Evolutionary conservation across 306 rosid species (phyloP).

Genomic region (Sicyos baderoa): DNA sequence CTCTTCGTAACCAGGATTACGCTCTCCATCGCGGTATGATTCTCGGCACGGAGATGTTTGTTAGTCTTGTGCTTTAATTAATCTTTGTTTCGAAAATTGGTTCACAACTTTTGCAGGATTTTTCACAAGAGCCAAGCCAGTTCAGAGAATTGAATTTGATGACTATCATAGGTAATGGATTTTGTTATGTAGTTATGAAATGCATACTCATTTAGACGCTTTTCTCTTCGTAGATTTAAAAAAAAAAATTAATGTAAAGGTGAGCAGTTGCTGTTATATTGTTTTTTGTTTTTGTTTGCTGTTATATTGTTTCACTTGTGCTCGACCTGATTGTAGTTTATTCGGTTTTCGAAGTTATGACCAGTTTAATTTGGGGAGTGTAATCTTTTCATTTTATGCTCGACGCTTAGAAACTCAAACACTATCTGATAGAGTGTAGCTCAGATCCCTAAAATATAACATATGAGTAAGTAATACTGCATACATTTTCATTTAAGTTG

Average conservation of each 20-base stretch:
- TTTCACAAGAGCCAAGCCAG: constrained; percentile 71
- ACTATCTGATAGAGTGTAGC: background rate
- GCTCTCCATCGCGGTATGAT: constrained; percentile 42
- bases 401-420: background rate
- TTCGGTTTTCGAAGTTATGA: background rate
- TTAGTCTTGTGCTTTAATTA: background rate
- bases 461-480: background rate
- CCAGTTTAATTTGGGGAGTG: background rate
- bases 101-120: constrained; percentile 34
- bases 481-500: background rate
- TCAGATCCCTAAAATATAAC: background rate
- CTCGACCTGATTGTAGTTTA: background rate
- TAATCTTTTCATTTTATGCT: background rate
- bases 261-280: background rate
- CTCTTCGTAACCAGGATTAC: constrained; percentile 22
- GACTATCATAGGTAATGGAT: constrained; percentile 66
- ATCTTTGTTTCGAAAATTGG: background rate
- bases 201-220: background rate
- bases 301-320: background rate
- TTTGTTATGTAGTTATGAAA: background rate
- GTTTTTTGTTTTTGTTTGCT: too few relatives aligned
- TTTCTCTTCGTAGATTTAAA: background rate
- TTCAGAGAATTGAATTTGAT: constrained; percentile 40
- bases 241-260: too few relatives aligned
- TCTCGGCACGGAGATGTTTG: background rate